Evolutionary conservation across 441 rosid genomes (phyloP).

Genomic region (Gossypium schwendimanii): DNA sequence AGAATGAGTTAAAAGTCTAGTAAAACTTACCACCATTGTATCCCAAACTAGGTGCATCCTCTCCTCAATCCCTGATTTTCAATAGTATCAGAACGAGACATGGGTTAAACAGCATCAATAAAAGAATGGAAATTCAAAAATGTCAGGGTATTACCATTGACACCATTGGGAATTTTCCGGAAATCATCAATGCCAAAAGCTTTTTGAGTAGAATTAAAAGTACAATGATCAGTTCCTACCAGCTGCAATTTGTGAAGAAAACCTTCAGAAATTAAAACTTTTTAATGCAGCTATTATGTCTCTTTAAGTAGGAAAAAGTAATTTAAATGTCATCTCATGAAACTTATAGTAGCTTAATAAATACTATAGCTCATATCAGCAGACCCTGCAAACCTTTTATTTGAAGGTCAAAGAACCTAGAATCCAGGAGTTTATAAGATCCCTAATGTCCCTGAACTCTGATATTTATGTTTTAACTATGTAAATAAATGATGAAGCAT

Average conservation of each 20-base stretch:
- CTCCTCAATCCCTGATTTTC: conserved; percentile 73
- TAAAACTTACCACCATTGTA: conserved; percentile 81
- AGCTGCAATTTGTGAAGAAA: conserved; percentile 48
- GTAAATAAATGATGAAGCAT: conserved; percentile 10
- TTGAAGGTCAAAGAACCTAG: neutral
- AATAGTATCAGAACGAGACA: conserved; percentile 11
- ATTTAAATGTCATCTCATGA: neutral
- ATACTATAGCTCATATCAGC: neutral
- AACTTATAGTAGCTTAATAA: neutral
- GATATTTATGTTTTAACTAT: neutral
- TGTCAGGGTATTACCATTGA: conserved; percentile 58
- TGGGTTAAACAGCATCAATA: neutral
- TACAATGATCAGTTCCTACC: conserved; percentile 93
- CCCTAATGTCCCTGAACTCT: neutral
- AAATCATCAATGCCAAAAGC: conserved; percentile 79
- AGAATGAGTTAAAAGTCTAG: neutral
- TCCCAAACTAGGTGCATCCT: conserved; percentile 98
- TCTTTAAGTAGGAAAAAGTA: neutral
- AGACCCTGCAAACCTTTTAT: neutral
- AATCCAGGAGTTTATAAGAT: neutral
- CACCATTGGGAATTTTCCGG: conserved; percentile 85
- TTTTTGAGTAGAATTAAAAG: conserved; percentile 77
- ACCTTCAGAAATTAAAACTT: conserved; percentile 13
- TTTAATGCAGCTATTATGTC: neutral
- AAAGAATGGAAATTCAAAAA: conserved; percentile 5